Conservation (phyloP, 2,329 filamentous ascomycete species). For the Aureobasidium sp. region DNA sequence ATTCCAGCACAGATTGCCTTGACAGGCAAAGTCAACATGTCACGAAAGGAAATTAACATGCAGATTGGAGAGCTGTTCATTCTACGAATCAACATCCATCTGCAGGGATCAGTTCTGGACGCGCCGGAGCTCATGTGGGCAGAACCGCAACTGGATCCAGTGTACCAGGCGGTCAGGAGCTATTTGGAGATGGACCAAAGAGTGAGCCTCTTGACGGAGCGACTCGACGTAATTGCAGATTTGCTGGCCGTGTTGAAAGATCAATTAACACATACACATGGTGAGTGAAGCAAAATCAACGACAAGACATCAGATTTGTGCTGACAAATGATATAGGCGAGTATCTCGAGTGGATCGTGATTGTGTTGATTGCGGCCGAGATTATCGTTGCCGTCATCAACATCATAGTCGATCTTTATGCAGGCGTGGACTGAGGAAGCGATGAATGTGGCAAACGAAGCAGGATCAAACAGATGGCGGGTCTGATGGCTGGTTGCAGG, state of each 20-base stretch:
- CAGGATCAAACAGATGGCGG: too few species aligned
- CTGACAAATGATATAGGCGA: constrained; percentile 36
- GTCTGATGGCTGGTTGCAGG: not conserved
- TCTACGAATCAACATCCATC: constrained; percentile 91
- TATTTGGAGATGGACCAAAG: constrained; percentile 98
- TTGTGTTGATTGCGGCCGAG: constrained; percentile 90
- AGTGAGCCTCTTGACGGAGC: constrained; percentile 79
- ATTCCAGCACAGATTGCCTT: constrained; percentile 87
- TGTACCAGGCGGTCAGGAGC: constrained; percentile 89
- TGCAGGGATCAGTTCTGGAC: constrained; percentile 93
- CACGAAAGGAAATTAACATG: constrained; percentile 92
- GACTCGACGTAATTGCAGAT: constrained; percentile 89
- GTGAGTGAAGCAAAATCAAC: constrained; percentile 52
- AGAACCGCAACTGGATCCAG: constrained; percentile 90
- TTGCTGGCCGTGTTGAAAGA: constrained; percentile 89
- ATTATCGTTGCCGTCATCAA: constrained; percentile 82
- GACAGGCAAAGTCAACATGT: constrained; percentile 86
- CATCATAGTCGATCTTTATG: constrained; percentile 89
- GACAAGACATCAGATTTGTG: constrained; percentile 55
- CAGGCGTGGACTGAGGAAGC: constrained; percentile 34
- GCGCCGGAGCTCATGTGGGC: constrained; percentile 98
- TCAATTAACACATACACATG: constrained; percentile 87
- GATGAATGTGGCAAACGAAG: not conserved
- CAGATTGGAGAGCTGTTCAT: constrained; percentile 98
- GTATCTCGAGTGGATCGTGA: constrained; percentile 58